Evolutionary conservation across 2,329 filamentous ascomycete genomes (phyloP).

Genomic region (Fusarium musae): DNA sequence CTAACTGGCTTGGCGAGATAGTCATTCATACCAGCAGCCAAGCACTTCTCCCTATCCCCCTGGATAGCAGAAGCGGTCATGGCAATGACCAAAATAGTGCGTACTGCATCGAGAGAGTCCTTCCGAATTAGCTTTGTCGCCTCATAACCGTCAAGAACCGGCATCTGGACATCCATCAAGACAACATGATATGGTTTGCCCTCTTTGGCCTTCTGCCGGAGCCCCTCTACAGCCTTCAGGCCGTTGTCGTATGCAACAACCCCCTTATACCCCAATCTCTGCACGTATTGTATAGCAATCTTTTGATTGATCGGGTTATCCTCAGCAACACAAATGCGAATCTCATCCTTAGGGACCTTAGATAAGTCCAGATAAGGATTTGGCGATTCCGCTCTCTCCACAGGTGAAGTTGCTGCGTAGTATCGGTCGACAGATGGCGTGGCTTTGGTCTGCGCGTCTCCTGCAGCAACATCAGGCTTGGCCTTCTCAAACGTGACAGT

Average conservation of each 20-base stretch:
- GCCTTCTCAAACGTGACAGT: conserved; percentile 88
- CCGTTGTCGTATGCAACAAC: conserved; percentile 94
- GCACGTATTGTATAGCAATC: conserved; percentile 91
- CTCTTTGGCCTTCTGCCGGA: conserved; percentile 77
- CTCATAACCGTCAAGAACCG: conserved; percentile 90
- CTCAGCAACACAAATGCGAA: conserved; percentile 92
- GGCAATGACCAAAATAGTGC: conserved; percentile 90
- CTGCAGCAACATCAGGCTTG: conserved; percentile 67
- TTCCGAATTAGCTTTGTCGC: conserved; percentile 85
- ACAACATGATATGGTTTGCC: conserved; percentile 87
- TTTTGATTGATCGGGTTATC: conserved; percentile 96
- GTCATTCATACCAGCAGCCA: conserved; percentile 98
- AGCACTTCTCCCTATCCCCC: conserved; percentile 92
- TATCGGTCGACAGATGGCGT: conserved; percentile 52
- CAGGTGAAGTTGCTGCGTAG: conserved; percentile 43
- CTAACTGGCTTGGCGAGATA: conserved; percentile 96
- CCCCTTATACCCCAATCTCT: conserved; percentile 81
- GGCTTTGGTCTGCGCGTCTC: conserved; percentile 59
- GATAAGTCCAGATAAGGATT: conserved; percentile 73
- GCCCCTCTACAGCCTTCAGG: conserved; percentile 84
- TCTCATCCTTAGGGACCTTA: conserved; percentile 77
- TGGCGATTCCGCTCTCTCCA: conserved; percentile 53
- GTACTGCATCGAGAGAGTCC: conserved; percentile 79
- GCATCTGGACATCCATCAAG: conserved; percentile 98
- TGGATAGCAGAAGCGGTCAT: conserved; percentile 97